phyloP scores from a whole-genome alignment of 2,329 filamentous ascomycete genomes.

The Cyphellophora europaea region DNA sequence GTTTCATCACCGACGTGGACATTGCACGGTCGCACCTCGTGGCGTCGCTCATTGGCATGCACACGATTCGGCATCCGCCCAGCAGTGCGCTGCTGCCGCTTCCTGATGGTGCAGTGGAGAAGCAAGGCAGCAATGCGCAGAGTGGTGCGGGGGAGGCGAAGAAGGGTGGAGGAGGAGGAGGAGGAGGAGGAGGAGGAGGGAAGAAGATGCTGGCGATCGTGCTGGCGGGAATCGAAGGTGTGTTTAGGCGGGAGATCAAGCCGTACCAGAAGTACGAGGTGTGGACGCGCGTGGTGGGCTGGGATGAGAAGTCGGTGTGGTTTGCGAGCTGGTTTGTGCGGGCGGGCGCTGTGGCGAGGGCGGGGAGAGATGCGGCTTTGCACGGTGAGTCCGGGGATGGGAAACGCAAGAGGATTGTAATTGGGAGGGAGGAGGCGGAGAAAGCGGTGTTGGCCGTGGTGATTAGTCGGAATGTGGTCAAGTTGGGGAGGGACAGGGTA shows the following conservation, averaged over 20 bases:
- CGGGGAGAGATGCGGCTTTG: background rate
- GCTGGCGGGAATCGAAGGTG: slow-evolving; percentile 63
- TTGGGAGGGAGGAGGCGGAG: background rate
- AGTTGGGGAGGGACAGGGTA: background rate
- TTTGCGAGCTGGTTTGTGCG: slow-evolving; percentile 64
- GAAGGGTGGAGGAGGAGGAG: background rate
- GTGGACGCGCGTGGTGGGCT: slow-evolving; percentile 61
- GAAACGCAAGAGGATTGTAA: background rate
- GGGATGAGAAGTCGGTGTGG: slow-evolving; percentile 78
- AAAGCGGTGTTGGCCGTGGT: slow-evolving; percentile 1
- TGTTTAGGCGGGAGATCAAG: slow-evolving; percentile 63
- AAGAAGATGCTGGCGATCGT: slow-evolving; percentile 50
- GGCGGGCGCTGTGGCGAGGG: slow-evolving; percentile 22
- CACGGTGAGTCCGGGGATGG: slow-evolving; percentile 19
- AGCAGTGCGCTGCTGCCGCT: no score
- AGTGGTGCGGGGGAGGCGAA: background rate
- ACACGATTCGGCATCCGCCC: slow-evolving; percentile 33
- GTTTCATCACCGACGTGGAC: slow-evolving; percentile 47
- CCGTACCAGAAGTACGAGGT: slow-evolving; percentile 63
- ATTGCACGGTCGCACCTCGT: slow-evolving; percentile 73
- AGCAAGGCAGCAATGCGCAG: background rate
- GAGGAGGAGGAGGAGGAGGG: slow-evolving; percentile 24
- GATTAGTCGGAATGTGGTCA: background rate
- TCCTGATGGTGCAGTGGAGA: background rate
- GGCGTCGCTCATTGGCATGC: slow-evolving; percentile 53